Evolutionary conservation across 2,329 filamentous ascomycete species (phyloP).

Genomic region (Gliomastix tumulicola): DNA sequence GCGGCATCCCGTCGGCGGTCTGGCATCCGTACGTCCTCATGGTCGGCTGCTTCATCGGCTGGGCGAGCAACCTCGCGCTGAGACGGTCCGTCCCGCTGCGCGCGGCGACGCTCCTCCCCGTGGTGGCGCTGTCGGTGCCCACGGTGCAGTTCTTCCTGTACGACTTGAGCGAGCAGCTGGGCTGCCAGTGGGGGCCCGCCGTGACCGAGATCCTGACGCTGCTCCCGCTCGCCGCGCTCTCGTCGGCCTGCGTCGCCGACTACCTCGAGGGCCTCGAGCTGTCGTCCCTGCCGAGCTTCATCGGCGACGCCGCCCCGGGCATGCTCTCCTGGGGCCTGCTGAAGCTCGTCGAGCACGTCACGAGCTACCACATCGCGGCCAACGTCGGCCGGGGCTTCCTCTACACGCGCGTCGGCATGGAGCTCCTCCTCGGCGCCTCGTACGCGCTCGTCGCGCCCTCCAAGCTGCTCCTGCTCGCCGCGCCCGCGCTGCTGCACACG

Average conservation of each 20-base stretch:
- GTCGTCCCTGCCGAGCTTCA: slow-evolving; percentile 41
- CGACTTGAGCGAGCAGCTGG: slow-evolving; percentile 56
- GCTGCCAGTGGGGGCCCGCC: slow-evolving; percentile 65
- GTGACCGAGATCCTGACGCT: slow-evolving; percentile 69
- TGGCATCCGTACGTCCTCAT: slow-evolving; percentile 65
- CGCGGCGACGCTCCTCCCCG: slow-evolving; percentile 52
- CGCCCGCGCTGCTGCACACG: slow-evolving; percentile 70
- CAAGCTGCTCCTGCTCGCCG: slow-evolving; percentile 54
- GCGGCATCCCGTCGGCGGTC: slow-evolving; percentile 67
- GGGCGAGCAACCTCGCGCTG: slow-evolving; percentile 58
- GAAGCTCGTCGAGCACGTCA: slow-evolving; percentile 37
- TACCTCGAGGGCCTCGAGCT: slow-evolving; percentile 56
- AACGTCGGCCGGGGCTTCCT: slow-evolving; percentile 56
- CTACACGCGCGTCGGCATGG: slow-evolving; percentile 65
- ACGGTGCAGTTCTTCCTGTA: slow-evolving; percentile 66
- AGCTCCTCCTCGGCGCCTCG: slow-evolving; percentile 56
- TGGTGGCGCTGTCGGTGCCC: slow-evolving; percentile 71
- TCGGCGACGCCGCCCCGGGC: slow-evolving; percentile 59
- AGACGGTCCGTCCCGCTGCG: slow-evolving; percentile 35
- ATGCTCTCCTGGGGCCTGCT: slow-evolving; percentile 61
- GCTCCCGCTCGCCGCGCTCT: slow-evolving; percentile 60
- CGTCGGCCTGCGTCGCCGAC: slow-evolving; percentile 56
- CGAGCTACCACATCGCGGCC: slow-evolving; percentile 30
- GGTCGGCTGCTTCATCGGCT: slow-evolving; percentile 62
- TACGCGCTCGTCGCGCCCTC: slow-evolving; percentile 66